Conservation (phyloP, 2,329 filamentous ascomycete species). For the Talaromyces sp. region DNA sequence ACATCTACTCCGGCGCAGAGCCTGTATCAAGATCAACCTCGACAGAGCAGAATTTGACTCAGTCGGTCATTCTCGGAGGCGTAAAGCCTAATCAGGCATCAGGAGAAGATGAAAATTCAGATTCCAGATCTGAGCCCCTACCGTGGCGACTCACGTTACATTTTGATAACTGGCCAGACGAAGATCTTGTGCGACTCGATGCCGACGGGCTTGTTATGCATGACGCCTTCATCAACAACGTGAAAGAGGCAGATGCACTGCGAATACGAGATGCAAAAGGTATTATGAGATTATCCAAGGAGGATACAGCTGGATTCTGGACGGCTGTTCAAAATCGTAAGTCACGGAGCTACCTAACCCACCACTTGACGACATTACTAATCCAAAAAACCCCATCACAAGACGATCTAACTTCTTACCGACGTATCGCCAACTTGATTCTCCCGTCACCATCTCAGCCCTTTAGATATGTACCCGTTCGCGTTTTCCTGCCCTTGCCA, state of each 20-base stretch:
- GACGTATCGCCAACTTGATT: conserved; percentile 71
- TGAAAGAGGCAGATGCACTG: conserved; percentile 80
- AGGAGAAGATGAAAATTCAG: conserved; percentile 11
- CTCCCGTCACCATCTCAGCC: conserved; percentile 61
- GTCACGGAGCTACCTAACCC: conserved; percentile 17
- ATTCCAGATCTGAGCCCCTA: conserved; percentile 26
- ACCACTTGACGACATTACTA: neutral
- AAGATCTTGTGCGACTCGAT: conserved; percentile 56
- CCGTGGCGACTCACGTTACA: conserved; percentile 62
- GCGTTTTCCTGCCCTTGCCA: conserved; percentile 73
- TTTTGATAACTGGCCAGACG: conserved; percentile 53
- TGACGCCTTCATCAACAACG: conserved; percentile 63
- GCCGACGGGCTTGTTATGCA: conserved; percentile 51
- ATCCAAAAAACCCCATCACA: neutral
- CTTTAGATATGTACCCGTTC: conserved; percentile 77
- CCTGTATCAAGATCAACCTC: conserved; percentile 27
- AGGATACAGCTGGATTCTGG: conserved; percentile 79
- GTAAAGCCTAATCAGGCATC: neutral
- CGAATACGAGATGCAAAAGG: conserved; percentile 82
- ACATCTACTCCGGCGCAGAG: conserved; percentile 59
- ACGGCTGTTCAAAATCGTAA: conserved; percentile 67
- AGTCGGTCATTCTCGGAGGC: conserved; percentile 11
- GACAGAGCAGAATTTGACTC: conserved; percentile 12
- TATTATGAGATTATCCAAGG: conserved; percentile 82
- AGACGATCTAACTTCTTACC: conserved; percentile 71